A percentile compares a stretch with the other conserved stretches of the same genome.
Evolutionary conservation across 2,329 filamentous ascomycete genomes (phyloP).

Genomic region (Aspergillus chevalieri): DNA sequence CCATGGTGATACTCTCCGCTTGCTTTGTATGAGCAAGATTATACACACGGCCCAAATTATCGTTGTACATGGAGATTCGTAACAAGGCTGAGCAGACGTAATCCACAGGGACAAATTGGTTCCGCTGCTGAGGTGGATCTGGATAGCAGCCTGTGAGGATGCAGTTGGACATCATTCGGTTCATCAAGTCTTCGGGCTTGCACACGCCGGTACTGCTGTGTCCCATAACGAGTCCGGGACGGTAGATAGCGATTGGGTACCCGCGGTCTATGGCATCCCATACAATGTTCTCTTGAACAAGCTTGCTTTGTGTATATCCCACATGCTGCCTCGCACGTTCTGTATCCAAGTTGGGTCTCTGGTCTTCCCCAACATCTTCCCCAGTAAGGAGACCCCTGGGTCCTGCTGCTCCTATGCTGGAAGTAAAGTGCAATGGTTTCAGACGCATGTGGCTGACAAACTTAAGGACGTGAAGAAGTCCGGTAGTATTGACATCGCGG

Average conservation of each 20-base stretch:
- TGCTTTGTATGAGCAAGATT: constrained; percentile 6
- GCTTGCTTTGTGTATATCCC: constrained; percentile 17
- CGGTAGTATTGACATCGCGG: constrained; percentile 4
- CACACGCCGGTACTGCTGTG: constrained; percentile 10
- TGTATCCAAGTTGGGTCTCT: constrained; percentile 1
- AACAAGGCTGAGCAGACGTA: constrained; percentile 9
- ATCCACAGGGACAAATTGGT: constrained; percentile 12
- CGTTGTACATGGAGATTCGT: constrained; percentile 5
- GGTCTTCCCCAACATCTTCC: constrained; percentile 4
- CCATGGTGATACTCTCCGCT: not conserved
- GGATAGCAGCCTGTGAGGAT: constrained; percentile 12
- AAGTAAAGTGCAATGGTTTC: not conserved
- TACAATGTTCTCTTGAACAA: constrained; percentile 14
- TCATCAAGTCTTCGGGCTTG: constrained; percentile 12
- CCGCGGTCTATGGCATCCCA: constrained; percentile 13
- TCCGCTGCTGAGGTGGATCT: constrained; percentile 1
- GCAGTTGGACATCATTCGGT: constrained; percentile 11
- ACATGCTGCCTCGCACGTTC: constrained; percentile 3
- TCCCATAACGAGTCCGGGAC: constrained; percentile 12
- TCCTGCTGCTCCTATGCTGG: not conserved
- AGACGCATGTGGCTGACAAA: not conserved
- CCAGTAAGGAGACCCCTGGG: not conserved
- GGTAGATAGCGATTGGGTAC: constrained; percentile 13
- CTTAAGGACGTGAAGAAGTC: constrained; percentile 1
- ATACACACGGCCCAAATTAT: constrained; percentile 12